A percentile compares a stretch with the other conserved stretches of the same genome.
Conservation (phyloP, 1,139 yeast species). For the Sugiyamaella novakii region DNA sequence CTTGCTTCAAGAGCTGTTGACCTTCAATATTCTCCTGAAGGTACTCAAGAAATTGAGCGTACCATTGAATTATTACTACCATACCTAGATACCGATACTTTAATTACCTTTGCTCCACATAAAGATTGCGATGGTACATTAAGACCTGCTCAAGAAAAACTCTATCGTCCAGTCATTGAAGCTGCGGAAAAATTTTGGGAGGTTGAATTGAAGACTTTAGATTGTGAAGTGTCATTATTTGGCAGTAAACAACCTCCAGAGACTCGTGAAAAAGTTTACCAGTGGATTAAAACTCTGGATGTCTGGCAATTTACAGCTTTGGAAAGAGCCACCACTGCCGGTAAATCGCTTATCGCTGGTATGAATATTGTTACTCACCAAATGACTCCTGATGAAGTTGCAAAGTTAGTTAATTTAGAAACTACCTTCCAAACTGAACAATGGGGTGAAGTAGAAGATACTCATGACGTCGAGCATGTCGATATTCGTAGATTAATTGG, state of each 20-base stretch:
- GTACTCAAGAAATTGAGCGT: slow-evolving; percentile 31
- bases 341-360: slow-evolving; percentile 83
- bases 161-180: slow-evolving; percentile 70
- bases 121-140: slow-evolving; percentile 82
- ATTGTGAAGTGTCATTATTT: slow-evolving; percentile 80
- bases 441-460: slow-evolving; percentile 99
- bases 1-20: slow-evolving; percentile 86
- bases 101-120: slow-evolving; percentile 80
- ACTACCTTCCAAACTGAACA: slow-evolving; percentile 78
- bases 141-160: slow-evolving; percentile 72
- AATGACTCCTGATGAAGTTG: slow-evolving; percentile 65
- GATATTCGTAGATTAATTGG: slow-evolving; percentile 82
- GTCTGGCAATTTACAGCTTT: slow-evolving; percentile 82
- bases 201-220: slow-evolving; percentile 60
- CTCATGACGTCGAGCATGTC: slow-evolving; percentile 93
- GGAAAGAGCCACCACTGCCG: slow-evolving; percentile 81
- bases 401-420: slow-evolving; percentile 79
- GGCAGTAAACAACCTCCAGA: slow-evolving; percentile 72
- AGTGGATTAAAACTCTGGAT: slow-evolving; percentile 65
- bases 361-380: slow-evolving; percentile 43
- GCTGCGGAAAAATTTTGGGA: slow-evolving; percentile 66
- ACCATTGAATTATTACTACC: slow-evolving; percentile 53
- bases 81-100: slow-evolving; percentile 90
- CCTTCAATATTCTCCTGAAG: slow-evolving; percentile 33
- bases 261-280: slow-evolving; percentile 61